Evolutionary conservation across 179 eudicot species (phyloP), one percentile per base, ranked within the genome.

Genomic region (Patellifolia procumbens): DNA sequence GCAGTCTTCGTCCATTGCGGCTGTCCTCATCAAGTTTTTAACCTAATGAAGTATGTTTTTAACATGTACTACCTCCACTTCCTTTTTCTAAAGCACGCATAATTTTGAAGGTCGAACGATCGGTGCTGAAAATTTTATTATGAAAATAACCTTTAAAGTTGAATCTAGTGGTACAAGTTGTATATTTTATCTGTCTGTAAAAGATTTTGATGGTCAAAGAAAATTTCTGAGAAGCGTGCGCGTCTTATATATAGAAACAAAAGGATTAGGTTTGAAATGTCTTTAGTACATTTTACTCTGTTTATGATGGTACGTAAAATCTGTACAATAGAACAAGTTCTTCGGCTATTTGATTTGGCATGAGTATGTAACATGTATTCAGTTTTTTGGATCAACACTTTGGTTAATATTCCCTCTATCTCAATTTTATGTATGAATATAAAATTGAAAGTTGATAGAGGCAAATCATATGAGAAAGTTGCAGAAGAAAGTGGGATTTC

Each of bases 1-100:
- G 98, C 97, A 2, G 98, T 91, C 46, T 88, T 93, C 69, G 91
- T 93, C 67, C 95, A 97, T 71, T 91, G 93, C 42, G 98, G 98
- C 28, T 93, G 98, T 58, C 91, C 97, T 16, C 97, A 90, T 78
- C 98, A 91, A 89, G 98, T 91, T 64, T 39, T 48, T 69, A 35
- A 28, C 15, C 22, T 20, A 32, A 15, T 32, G 17, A 48, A 16
- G 32, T 12, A 11, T 19, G 19, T 3, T 26, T 26, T 32, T 31
- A 19, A 3, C 2, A 64, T 68, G 10, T 68, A n/a, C n/a, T n/a
- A n/a, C n/a, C n/a, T n/a, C n/a, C n/a, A n/a, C n/a, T n/a, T n/a
- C n/a, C n/a, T n/a, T n/a, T n/a, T n/a, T n/a, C n/a, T n/a, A n/a
- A n/a, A n/a, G n/a, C n/a, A n/a, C n/a, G n/a, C n/a, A n/a, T n/a